These are phyloP conservation scores for Rossbeevera mucosa DNA, from an alignment of 768 basidiomycete genomes.

Conservation along the genomic window DNA sequence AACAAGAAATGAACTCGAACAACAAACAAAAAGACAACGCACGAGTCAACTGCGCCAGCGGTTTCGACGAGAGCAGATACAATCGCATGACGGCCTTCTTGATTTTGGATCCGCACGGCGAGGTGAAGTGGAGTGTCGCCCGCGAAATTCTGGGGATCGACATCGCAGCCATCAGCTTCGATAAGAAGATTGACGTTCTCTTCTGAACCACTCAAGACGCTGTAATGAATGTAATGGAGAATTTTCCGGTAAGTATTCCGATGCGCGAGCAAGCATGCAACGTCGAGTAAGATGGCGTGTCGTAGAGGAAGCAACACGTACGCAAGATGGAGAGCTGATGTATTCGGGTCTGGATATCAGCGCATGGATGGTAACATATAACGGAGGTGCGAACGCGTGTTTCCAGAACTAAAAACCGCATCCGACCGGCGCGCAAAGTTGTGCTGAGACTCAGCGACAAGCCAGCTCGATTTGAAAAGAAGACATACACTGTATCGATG, in stretches of 20 bases:
- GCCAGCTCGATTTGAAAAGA: too few species aligned
- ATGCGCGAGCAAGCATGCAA: neutral
- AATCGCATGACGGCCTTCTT: constrained; percentile 13
- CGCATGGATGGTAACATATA: neutral
- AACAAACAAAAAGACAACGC: neutral
- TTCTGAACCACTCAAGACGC: constrained; percentile 12
- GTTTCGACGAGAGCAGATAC: constrained; percentile 21
- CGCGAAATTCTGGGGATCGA: constrained; percentile 22
- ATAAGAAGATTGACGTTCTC: constrained; percentile 24
- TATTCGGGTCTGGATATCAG: constrained; percentile 7
- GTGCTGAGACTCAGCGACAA: neutral
- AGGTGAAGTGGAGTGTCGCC: constrained; percentile 29
- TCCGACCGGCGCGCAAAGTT: neutral
- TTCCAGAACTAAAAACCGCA: constrained; percentile 18
- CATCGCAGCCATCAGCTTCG: constrained; percentile 26
- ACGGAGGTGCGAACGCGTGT: constrained; percentile 26
- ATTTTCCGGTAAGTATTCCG: neutral
- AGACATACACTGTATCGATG: constrained; percentile 23
- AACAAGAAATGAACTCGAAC: neutral
- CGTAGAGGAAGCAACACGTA: constrained; percentile 10
- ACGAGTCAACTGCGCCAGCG: constrained; percentile 26
- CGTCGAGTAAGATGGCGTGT: neutral
- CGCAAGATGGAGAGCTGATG: constrained; percentile 31
- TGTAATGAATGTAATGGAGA: neutral
- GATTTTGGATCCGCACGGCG: constrained; percentile 20